Conservation (phyloP, 495 filamentous ascomycete species). For the Ramalina intermedia region DNA sequence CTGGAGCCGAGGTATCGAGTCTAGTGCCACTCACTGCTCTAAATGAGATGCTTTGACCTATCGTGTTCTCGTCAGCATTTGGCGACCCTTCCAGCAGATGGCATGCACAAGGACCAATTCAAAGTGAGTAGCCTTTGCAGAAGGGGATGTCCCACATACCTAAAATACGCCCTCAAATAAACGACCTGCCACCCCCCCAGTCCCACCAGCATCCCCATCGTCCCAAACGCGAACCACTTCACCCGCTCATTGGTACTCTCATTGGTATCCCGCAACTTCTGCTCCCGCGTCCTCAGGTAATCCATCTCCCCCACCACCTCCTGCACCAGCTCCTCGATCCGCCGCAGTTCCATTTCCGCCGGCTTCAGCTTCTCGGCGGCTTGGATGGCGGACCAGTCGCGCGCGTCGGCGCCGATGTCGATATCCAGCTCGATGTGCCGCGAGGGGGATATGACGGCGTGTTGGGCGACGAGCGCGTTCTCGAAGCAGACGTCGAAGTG, state of each 20-base stretch:
- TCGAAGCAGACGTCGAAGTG: constrained; percentile 97
- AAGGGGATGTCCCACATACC: constrained; percentile 29
- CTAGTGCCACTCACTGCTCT: constrained; percentile 6
- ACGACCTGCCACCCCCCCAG: constrained; percentile 95
- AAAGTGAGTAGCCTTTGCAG: too few species aligned
- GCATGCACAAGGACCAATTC: background rate
- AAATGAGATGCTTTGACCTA: constrained; percentile 79
- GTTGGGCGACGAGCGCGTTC: constrained; percentile 51
- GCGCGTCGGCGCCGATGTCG: constrained; percentile 95
- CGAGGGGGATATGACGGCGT: constrained; percentile 37
- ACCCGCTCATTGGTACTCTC: constrained; percentile 98
- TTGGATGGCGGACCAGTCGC: constrained; percentile 96
- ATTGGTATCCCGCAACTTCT: constrained; percentile 94
- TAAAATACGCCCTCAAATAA: constrained; percentile 94
- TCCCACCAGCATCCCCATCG: constrained; percentile 82
- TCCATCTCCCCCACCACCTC: constrained; percentile 83
- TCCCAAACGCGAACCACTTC: constrained; percentile 94
- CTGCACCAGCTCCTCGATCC: constrained; percentile 73
- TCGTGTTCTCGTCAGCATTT: background rate
- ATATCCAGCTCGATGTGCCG: constrained; percentile 90
- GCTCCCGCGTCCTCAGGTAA: constrained; percentile 79
- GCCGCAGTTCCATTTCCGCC: constrained; percentile 85
- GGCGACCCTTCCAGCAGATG: background rate
- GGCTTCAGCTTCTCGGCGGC: constrained; percentile 96
- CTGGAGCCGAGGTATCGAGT: background rate